Conservation (phyloP, 768 basidiomycete species). For the Russula abietina region DNA sequence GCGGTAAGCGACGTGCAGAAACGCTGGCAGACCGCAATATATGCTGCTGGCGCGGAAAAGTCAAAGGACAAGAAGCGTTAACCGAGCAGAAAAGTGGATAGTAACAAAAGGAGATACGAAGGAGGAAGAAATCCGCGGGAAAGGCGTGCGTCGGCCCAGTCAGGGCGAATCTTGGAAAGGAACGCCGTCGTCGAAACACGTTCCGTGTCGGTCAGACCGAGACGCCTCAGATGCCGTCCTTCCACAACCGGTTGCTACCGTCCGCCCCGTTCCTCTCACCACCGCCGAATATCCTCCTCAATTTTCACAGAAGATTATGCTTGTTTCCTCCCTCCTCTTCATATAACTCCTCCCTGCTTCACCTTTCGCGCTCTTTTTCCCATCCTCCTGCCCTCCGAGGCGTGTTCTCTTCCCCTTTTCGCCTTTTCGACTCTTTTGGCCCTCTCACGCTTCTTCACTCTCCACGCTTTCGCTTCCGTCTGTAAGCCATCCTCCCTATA, state of each 20-base stretch:
- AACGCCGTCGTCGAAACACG: conserved; percentile 63
- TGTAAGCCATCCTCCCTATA: conserved; percentile 22
- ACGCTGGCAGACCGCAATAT: conserved; percentile 4
- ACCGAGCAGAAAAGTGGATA: not conserved
- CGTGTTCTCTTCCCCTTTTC: conserved; percentile 15
- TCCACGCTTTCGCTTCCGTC: conserved; percentile 20
- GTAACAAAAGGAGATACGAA: not conserved
- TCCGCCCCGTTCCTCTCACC: conserved; percentile 47
- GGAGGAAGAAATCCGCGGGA: conserved; percentile 4
- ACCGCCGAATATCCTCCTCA: conserved; percentile 37
- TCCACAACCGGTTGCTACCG: conserved; percentile 47
- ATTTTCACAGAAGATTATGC: conserved; percentile 38
- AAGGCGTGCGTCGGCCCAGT: conserved; percentile 2
- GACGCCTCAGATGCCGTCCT: conserved; percentile 44
- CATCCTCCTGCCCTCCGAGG: conserved; percentile 18
- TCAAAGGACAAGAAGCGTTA: not conserved
- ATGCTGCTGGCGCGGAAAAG: not conserved
- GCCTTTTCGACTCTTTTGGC: conserved; percentile 3
- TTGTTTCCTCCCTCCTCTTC: conserved; percentile 27
- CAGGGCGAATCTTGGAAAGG: conserved; percentile 33
- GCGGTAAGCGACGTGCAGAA: conserved; percentile 8
- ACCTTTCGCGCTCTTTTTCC: conserved; percentile 10
- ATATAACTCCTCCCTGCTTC: conserved; percentile 27
- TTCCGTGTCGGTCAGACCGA: conserved; percentile 66
- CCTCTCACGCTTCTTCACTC: conserved; percentile 19